Base-by-base conservation (phyloP, 2,329 filamentous ascomycete species). In the Esteya vermicola region DNA sequence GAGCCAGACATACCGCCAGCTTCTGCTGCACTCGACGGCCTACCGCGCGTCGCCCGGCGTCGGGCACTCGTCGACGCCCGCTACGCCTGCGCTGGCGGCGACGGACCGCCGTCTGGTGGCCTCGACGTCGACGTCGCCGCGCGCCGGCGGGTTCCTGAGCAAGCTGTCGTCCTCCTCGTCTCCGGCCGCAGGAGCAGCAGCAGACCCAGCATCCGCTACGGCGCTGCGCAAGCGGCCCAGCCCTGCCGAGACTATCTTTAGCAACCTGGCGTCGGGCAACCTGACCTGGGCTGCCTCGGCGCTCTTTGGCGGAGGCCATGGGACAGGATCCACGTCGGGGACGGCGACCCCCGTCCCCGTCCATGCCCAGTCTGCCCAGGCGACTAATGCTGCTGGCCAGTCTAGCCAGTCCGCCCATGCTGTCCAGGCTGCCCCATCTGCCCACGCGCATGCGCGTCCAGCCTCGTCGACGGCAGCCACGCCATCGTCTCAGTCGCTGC, bases 231-330 rank as follows among this genome's bases (percentile, higher is more conserved):
- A 80, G 54, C 66, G 68, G 27, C 67, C 68, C 4, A 80, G 75
- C 45, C 75, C 76, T 6, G 73, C 72, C 1, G 77, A 80, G 46
- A 70, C 67, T 14, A 68, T 78, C 34, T 54, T 78, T 20, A 66
- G 60, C 44, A 74, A 65, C 33, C 56, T 78, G 16, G 63, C 70
- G 2, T 64, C 70, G 2, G 63, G 65, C 25, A 70, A 66, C 44
- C 64, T 72, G 9, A 67, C 65, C 0, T 72, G 67, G 63, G 67
- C 64, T 13, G 57, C 57, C 16, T 64, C 66, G 2, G 66, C 66
- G 5, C 51, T 65, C 14, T 57, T 63, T 30, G 46, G 46, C 1
- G 43, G 43, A 0, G 41, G 36, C 12, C 28, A 36, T 8, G 33
- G 40, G 25, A 13, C 8, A 26, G 25, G 25, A 26, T 7, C 8